Evolutionary conservation across 2,329 filamentous ascomycete genomes (phyloP), one percentile per base, ranked within the genome.

Genomic region (Fusarium euwallaceae): DNA sequence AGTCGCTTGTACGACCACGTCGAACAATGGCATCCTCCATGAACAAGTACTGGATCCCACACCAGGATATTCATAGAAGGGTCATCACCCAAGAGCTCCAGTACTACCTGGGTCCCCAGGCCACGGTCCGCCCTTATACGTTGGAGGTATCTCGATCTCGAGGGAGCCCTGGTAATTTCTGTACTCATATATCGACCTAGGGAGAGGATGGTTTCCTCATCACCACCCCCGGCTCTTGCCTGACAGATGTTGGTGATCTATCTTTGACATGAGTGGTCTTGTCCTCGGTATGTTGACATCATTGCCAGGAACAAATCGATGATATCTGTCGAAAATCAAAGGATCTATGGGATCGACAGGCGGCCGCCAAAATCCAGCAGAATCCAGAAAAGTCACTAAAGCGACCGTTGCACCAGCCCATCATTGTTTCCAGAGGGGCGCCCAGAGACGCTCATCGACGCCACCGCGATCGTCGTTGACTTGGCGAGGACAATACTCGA

Each of bases 151-250:
- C 82, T 79, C 70, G 55, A 73, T 76, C 77, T 76, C 65, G 61
- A 70, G 68, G 58, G 53, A 62, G 60, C 63, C 63, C 53, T 36
- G 27, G 55, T 55, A 58, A 69, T 56, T 53, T 76, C 71, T 66
- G 63, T 75, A 62, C 64, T 78, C 74, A 76, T 80, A 70, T 66
- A 66, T 75, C 64, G 60, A 58, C 66, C 58, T 70, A 90, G 89
- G 89, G 89, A 76, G 88, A 91, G 81, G 89, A 91, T 80, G 89
- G 89, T 3, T 91, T 88, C 75, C 84, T 91, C 68, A 90, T 91
- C 76, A 87, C 86, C 34, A 90, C 88, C 3, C 87, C 88, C 9
- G 89, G 89, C 37, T 83, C 86, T 64, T 91, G 88, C 78, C 80
- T 91, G 74, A 89, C 88, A 75, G 89, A 91, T 83, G 89, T 91